Percentiles rank a stretch among this genome's conserved stretches.
phyloP scores from a whole-genome alignment of 2,329 filamentous ascomycete genomes.

The Cladosporium colombiae region DNA sequence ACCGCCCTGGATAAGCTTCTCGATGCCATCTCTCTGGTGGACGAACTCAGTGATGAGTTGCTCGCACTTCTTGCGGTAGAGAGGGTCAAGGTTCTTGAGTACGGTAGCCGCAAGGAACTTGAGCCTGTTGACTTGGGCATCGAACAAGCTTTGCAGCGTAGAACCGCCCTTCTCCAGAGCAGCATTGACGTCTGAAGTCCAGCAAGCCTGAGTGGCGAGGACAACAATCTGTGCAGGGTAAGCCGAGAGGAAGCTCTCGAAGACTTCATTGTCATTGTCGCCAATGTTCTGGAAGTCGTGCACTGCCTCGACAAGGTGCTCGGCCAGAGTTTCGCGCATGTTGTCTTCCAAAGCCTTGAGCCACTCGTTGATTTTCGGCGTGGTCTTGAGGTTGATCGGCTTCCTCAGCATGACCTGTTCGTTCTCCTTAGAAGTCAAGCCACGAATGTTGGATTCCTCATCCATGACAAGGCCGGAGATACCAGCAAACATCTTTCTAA shows the following conservation, averaged over 20 bases:
- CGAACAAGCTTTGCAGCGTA: constrained; percentile 70
- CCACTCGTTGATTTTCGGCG: constrained; percentile 98
- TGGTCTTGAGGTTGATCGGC: constrained; percentile 88
- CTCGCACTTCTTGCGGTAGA: constrained; percentile 94
- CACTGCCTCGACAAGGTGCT: constrained; percentile 83
- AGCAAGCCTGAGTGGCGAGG: constrained; percentile 87
- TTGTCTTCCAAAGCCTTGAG: constrained; percentile 86
- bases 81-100: constrained; percentile 80
- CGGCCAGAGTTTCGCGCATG: constrained; percentile 92
- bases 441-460: constrained; percentile 84
- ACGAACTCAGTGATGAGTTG: constrained; percentile 99
- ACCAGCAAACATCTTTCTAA: constrained; percentile 99
- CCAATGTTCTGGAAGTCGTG: constrained; percentile 73
- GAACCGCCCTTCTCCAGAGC: constrained; percentile 71
- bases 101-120: constrained; percentile 85
- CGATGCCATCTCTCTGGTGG: constrained; percentile 91
- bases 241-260: constrained; percentile 76
- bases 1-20: constrained; percentile 75
- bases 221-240: constrained; percentile 96
- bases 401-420: constrained; percentile 86
- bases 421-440: constrained; percentile 92
- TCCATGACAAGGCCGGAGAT: constrained; percentile 88
- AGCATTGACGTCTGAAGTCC: constrained; percentile 84
- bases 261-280: constrained; percentile 66
- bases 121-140: constrained; percentile 81